Conservation (phyloP, 768 basidiomycete genomes). For the Suillus paluster region DNA sequence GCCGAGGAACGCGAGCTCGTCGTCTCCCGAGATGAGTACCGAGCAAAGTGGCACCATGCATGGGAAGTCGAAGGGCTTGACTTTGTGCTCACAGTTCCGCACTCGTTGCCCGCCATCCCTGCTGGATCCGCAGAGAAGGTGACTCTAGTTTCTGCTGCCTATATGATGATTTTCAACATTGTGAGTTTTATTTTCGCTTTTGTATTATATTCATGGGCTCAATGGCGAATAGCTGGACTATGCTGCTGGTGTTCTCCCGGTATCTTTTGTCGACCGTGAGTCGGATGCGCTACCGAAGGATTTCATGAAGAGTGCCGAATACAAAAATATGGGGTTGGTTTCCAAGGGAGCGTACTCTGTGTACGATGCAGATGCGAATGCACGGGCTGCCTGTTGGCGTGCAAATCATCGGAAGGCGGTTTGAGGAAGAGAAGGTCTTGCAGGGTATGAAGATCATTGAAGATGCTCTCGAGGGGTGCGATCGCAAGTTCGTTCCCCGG, state of each 20-base stretch:
- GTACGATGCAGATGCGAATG: slow-evolving; percentile 66
- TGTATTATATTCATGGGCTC: background rate
- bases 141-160: slow-evolving; percentile 37
- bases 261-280: slow-evolving; percentile 53
- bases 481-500: slow-evolving; percentile 25
- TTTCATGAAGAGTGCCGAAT: slow-evolving; percentile 30
- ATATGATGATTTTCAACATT: slow-evolving; percentile 48
- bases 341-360: slow-evolving; percentile 52
- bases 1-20: slow-evolving; percentile 33
- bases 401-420: slow-evolving; percentile 61
- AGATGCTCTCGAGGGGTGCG: slow-evolving; percentile 26
- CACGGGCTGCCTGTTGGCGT: slow-evolving; percentile 71
- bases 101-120: slow-evolving; percentile 44
- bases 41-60: slow-evolving; percentile 40
- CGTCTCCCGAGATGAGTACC: slow-evolving; percentile 29
- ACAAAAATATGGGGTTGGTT: slow-evolving; percentile 43
- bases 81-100: slow-evolving; percentile 45
- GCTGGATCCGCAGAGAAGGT: slow-evolving; percentile 37
- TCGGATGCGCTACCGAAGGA: slow-evolving; percentile 42
- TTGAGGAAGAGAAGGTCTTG: slow-evolving; percentile 76
- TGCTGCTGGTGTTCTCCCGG: slow-evolving; percentile 61
- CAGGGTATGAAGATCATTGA: slow-evolving; percentile 70
- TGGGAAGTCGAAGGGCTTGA: slow-evolving; percentile 44
- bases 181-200: slow-evolving; percentile 30
- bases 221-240: slow-evolving; percentile 50